phyloP scores from a whole-genome alignment of 2,329 filamentous ascomycete species.

The Cyphellophora attinorum region DNA sequence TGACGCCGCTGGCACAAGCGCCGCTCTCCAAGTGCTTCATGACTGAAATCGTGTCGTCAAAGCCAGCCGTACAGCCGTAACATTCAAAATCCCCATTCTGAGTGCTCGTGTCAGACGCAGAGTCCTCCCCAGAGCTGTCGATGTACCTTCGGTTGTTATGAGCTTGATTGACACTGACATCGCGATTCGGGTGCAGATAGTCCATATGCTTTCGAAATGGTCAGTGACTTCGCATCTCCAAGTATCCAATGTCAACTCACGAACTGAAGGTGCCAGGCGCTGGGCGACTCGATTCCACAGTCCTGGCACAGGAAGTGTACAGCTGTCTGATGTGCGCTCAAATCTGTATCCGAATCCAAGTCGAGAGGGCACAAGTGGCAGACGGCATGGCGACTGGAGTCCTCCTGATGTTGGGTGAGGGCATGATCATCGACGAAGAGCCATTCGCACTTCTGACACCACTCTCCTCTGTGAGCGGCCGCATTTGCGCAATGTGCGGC shows the following conservation, averaged over 20 bases:
- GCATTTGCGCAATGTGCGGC: not conserved
- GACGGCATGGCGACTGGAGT: not conserved
- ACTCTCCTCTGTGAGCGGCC: not conserved
- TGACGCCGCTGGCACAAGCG: not conserved
- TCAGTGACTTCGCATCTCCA: not conserved
- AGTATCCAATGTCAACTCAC: not conserved
- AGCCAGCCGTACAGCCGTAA: not conserved
- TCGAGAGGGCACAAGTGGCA: not conserved
- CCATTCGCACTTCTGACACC: not conserved
- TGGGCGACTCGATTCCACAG: not conserved
- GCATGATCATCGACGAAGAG: not conserved
- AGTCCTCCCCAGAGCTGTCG: too few species aligned
- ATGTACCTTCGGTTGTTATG: not conserved
- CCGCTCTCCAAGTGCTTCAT: not conserved
- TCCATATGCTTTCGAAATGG: too few species aligned
- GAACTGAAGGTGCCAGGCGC: not conserved
- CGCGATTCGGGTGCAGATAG: too few species aligned
- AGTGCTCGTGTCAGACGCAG: too few species aligned
- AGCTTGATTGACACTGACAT: too few species aligned
- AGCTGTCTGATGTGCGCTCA: not conserved
- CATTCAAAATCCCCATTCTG: not conserved
- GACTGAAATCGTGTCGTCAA: not conserved
- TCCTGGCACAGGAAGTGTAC: not conserved
- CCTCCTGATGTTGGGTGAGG: not conserved
- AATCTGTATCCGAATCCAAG: not conserved